Conservation (phyloP, 2,329 filamentous ascomycete species). For the Diplodia seriata region DNA sequence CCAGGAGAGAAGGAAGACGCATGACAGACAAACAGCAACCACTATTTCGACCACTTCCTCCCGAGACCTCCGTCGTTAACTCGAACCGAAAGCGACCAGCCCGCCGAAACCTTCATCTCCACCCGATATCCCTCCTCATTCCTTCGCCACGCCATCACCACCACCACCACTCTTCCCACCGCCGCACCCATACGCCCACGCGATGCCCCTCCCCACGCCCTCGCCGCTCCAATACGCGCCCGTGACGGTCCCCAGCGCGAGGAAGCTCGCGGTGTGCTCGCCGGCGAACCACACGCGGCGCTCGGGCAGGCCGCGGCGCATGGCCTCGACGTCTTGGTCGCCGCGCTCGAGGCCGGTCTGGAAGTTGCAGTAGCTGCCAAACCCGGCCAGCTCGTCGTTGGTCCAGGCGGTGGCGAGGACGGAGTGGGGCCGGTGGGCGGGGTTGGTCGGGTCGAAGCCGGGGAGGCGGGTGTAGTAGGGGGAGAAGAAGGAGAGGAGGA, state of each 20-base stretch:
- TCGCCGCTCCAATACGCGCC: constrained; percentile 94
- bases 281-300: constrained; percentile 84
- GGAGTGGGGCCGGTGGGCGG: constrained; percentile 67
- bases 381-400: constrained; percentile 77
- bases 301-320: constrained; percentile 64
- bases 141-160: not conserved
- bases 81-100: not conserved
- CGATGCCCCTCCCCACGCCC: constrained; percentile 71
- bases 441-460: constrained; percentile 62
- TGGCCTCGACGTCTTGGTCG: constrained; percentile 72
- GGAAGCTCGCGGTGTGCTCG: constrained; percentile 89
- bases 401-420: constrained; percentile 79
- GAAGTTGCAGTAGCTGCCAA: constrained; percentile 86
- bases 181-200: constrained; percentile 59
- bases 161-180: not conserved
- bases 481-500: constrained; percentile 72
- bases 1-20: not conserved
- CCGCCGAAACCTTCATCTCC: not conserved
- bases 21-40: not conserved
- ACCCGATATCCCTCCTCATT: not conserved
- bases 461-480: constrained; percentile 82
- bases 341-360: constrained; percentile 74
- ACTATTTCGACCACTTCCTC: not conserved
- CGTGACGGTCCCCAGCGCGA: constrained; percentile 85
- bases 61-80: not conserved